Base-by-base conservation (phyloP, 495 filamentous ascomycete species). In the Xeromyces bisporus region DNA sequence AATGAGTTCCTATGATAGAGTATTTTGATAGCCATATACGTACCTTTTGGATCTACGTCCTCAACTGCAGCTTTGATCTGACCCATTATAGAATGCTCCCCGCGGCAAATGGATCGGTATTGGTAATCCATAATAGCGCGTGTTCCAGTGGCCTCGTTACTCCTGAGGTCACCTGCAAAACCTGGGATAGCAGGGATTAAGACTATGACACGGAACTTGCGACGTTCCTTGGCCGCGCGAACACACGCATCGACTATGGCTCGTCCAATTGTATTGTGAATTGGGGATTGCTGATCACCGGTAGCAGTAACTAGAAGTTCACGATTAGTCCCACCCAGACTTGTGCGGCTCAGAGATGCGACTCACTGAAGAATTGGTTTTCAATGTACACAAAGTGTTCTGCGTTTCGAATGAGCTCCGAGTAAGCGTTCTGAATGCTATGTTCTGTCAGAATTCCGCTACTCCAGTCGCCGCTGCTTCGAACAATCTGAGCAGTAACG, bases 71-170 rank as follows among this genome's bases (percentile, higher is more conserved):
- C 70, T 18, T 60, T 53, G 12, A 86, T 63, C 38, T 73, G 72
- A 12, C 61, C 71, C 40, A 73, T 80, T 28, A 87, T 91, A 10
- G 75, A 82, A 46, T 86, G 62, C 37, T 83, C 70, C 2, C 82
- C 81, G 12, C 81, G 75, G 39, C 69, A 71, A 32, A 91, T 83
- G 2, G 77, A 81, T 47, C 81, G 86, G 53, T 81, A 91, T 44
- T 87, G 81, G 46, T 86, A 87, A 42, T 86, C 80, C 77, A 91
- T 91, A 43, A 87, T 91, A 8, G 79, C 80, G 36, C 77, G 55
- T 0, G 81, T 86, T 13, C 81, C 80, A 13, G 62, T 63, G 0
- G 82, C 81, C 6, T 73, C 79, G 37, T 75, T 70, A 5, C 75
- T 71, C 13, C 80, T 49, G 3, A 91, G 56, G 51, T 86, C 81